Percentiles rank a stretch among this genome's conserved stretches.
Conservation (phyloP, 768 basidiomycete species). For the Boletus subcaerulescens region DNA sequence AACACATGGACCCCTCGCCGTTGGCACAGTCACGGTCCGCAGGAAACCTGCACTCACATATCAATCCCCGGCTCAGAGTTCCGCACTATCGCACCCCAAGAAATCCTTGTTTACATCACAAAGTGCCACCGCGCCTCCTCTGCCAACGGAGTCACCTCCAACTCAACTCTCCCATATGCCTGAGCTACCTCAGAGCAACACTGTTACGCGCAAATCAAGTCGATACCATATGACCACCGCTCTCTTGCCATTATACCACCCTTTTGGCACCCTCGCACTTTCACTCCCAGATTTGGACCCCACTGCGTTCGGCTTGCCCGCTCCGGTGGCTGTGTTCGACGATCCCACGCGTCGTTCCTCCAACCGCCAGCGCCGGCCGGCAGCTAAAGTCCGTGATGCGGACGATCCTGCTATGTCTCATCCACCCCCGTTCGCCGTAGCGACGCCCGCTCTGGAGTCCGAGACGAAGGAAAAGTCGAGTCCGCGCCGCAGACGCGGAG, state of each 20-base stretch:
- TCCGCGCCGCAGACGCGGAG: slow-evolving; percentile 48
- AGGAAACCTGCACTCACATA: slow-evolving; percentile 59
- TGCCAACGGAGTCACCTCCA: slow-evolving; percentile 11
- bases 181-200: slow-evolving; percentile 14
- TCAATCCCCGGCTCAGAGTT: slow-evolving; percentile 48
- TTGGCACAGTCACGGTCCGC: slow-evolving; percentile 33
- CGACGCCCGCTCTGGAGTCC: slow-evolving; percentile 12
- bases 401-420: slow-evolving; percentile 31
- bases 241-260: slow-evolving; percentile 66
- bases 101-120: slow-evolving; percentile 14
- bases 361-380: slow-evolving; percentile 45
- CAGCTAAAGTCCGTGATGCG: slow-evolving; percentile 48
- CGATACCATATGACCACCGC: slow-evolving; percentile 35
- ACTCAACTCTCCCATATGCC: slow-evolving; percentile 8
- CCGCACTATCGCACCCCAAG: slow-evolving; percentile 26
- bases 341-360: slow-evolving; percentile 44
- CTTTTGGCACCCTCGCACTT: slow-evolving; percentile 57
- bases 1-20: slow-evolving; percentile 7
- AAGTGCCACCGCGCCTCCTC: slow-evolving; percentile 13
- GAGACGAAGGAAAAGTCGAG: slow-evolving; percentile 45
- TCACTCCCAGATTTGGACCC: slow-evolving; percentile 67
- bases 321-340: slow-evolving; percentile 42
- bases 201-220: slow-evolving; percentile 14
- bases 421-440: slow-evolving; percentile 8
- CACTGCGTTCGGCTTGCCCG: slow-evolving; percentile 51